Base-by-base conservation (phyloP, 495 filamentous ascomycete genomes). In the Penicillium subrubescens region DNA sequence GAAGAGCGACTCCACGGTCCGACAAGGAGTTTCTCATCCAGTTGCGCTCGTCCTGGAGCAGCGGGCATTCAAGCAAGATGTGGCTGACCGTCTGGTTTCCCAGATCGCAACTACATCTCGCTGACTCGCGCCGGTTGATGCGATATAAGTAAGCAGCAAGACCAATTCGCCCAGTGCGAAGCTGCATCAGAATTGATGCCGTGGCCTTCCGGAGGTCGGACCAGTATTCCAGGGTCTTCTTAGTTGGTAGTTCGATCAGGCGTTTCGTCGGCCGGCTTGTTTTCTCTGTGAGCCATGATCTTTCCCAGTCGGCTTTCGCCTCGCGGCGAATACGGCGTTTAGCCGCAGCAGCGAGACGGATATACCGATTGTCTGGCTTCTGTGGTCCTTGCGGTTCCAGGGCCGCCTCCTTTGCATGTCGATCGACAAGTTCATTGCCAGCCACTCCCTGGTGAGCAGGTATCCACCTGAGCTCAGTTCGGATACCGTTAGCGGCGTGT, bases 181-280 rank as follows among this genome's bases (percentile, higher is more conserved):
- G 61, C 59, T 77, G 60, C 37, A 70, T 72, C 29, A 75, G 59
- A 14, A 71, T 57, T 0, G 71, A 74, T 31, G 65, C 71, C 31
- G 73, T 71, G 37, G 68, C 70, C 44, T 65, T 63, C 8, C 54
- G 54, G 8, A 72, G 31, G 14, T 54, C 60, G 19, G 34, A 53
- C 52, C 50, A 65, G 33, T 69, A 59, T 44, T 60, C 34, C 23
- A 69, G 31, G 7, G 53, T 56, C 34, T 56, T 56, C 17, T 56
- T 37, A 11, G 52, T 56, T 27, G n/a, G 31, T 43, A 50, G 15
- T 52, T 62, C 54, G 21, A 67, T 53, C 17, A 72, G 21, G 15
- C 56, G 21, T 31, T 34, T 64, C 11, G 63, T 72, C 5, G 59
- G 63, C 11, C 53, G 51, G 8, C 54, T 51, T 25, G 31, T 65